Evolutionary conservation across 495 filamentous ascomycete species (phyloP).

Genomic region (Pseudevernia furfuracea): DNA sequence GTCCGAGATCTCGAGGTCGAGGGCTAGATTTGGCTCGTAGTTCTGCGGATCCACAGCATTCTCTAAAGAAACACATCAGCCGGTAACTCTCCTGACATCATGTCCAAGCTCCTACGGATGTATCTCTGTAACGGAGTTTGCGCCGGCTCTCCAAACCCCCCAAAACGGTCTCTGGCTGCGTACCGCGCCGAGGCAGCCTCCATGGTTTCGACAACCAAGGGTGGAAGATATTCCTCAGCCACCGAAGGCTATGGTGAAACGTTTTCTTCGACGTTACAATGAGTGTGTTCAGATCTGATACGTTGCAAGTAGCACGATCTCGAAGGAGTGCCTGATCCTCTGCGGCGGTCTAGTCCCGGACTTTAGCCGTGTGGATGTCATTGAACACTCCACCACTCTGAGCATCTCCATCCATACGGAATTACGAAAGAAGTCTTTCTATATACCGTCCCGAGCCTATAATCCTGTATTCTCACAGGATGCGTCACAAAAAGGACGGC

Average conservation of each 20-base stretch:
- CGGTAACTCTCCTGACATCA: neutral
- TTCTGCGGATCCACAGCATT: constrained; percentile 93
- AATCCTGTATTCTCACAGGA: constrained; percentile 28
- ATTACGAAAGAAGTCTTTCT: neutral
- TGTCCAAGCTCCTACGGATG: constrained; percentile 51
- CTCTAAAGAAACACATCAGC: constrained; percentile 39
- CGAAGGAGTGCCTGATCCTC: neutral
- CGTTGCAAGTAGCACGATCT: neutral
- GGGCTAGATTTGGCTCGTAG: constrained; percentile 92
- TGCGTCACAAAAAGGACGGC: constrained; percentile 93
- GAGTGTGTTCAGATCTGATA: too few species aligned
- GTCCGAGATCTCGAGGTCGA: constrained; percentile 94
- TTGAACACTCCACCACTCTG: too few species aligned
- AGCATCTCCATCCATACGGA: neutral
- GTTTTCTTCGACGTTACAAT: neutral
- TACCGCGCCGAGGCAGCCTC: constrained; percentile 94
- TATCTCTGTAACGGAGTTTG: constrained; percentile 86
- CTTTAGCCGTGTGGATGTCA: neutral
- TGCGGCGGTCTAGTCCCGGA: neutral
- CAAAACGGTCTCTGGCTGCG: constrained; percentile 92
- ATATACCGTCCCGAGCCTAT: neutral
- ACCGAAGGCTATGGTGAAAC: too few species aligned
- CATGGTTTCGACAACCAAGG: constrained; percentile 39
- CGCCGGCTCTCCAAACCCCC: constrained; percentile 67
- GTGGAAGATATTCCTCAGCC: too few species aligned